Evolutionary conservation across 306 rosid species (phyloP), one percentile per base, ranked within the genome.

Genomic region (Vicia villosa): DNA sequence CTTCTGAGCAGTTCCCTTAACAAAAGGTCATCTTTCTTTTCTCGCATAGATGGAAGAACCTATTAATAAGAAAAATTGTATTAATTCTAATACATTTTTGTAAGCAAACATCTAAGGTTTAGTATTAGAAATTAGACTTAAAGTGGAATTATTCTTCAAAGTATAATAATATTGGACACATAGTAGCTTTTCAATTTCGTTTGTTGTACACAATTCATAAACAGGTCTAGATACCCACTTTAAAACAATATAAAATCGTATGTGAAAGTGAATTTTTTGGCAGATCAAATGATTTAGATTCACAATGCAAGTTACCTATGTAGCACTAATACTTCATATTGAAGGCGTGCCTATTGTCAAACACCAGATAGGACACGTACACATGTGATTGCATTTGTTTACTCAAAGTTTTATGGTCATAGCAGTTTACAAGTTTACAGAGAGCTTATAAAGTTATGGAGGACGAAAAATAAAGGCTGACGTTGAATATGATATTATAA

Each of bases 31-130:
- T 55, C 19, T 1, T 55, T 24, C 36, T 24, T 55, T 55, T 55
- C 61, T 55, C 5, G 37, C 19, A 55, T 12, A 55, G 37, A 22
- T 55, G 61, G 61, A 15, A 55, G 16, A 55, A 55, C 61, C 61
- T 55, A 22, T 54, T 1, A 12, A 54, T 22, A 54, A 21, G 34
- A 50, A 54, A 54, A 54, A 21, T 5, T 12, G n/a, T 54, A 54
- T 5, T 11, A 54, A 11, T 21, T 21, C 10, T 20, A 51, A 51
- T 19, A 10, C 58, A 19, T 20, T 30, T 3, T 2, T 8, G 28
- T 50, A 19, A 16, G 54, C 55, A 8, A 50, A 50, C 14, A 19
- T 8, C 26, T 2, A 50, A 17, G 13, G 5, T 17, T 56, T 26
- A 26, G 62, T 55, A 22, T 24, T 55, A 55, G 8, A 11, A 55